Conservation (phyloP, 2,329 filamentous ascomycete genomes). For the Lecanicillium sp. region DNA sequence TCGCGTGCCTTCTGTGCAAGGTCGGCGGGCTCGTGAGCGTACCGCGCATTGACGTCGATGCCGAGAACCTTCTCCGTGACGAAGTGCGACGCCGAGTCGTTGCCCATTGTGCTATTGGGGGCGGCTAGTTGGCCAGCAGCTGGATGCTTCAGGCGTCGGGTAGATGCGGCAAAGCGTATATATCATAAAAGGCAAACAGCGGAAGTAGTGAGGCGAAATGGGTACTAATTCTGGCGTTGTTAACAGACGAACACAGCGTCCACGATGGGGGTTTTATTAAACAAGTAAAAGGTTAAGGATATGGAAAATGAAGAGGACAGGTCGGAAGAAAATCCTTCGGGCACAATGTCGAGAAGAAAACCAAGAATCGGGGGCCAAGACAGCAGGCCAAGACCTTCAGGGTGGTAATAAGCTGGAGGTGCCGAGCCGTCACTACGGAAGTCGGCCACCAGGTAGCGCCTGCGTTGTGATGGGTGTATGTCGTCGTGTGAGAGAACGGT, state of each 20-base stretch:
- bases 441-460: constrained; percentile 2
- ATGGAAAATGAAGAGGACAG: background rate
- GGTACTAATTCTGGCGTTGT: no score
- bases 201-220: background rate
- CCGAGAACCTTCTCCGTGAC: constrained; percentile 20
- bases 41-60: constrained; percentile 21
- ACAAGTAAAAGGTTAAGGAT: no score
- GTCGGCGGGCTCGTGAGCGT: constrained; percentile 15
- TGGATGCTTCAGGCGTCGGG: no score
- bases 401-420: background rate
- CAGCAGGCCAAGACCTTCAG: background rate
- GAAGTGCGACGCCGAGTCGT: constrained; percentile 9
- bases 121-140: background rate
- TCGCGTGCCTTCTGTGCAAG: constrained; percentile 18
- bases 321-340: no score
- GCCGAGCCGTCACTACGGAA: constrained; percentile 5
- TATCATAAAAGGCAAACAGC: background rate
- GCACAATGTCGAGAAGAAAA: background rate
- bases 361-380: background rate
- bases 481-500: background rate
- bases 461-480: background rate
- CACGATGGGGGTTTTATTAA: no score
- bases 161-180: background rate
- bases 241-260: no score
- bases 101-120: constrained; percentile 1